Percentiles rank a stretch among this genome's conserved stretches.
Conservation (phyloP, 805 yeast genomes). For the Cyberlindnera xylosilytica region DNA sequence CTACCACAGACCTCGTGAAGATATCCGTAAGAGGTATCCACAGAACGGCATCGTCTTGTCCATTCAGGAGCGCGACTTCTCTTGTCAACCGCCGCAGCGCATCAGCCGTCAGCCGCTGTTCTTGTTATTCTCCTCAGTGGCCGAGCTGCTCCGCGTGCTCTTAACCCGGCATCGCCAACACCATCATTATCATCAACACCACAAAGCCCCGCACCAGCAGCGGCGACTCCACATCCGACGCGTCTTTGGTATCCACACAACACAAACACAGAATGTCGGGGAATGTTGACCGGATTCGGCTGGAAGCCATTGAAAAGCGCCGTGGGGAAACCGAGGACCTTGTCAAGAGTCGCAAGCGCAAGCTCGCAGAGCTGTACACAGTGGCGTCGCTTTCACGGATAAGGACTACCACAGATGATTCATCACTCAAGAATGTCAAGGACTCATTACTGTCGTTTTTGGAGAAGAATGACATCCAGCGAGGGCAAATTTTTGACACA, state of each 20-base stretch:
- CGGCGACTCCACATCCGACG: not conserved
- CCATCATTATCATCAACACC: not conserved
- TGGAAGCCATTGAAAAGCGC: constrained; percentile 44
- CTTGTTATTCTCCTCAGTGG: too few species aligned
- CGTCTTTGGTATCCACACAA: not conserved
- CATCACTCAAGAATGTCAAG: constrained; percentile 36
- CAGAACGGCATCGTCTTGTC: too few species aligned
- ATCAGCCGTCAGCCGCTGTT: too few species aligned
- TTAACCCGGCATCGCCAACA: too few species aligned
- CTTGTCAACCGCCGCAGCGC: too few species aligned
- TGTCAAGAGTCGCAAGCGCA: constrained; percentile 51
- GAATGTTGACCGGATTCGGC: constrained; percentile 31
- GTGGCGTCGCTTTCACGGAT: constrained; percentile 50
- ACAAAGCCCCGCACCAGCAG: not conserved
- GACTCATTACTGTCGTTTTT: constrained; percentile 43
- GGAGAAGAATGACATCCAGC: constrained; percentile 49
- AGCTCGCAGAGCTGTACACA: constrained; percentile 59
- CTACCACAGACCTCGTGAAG: not conserved
- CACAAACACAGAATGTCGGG: constrained; percentile 9
- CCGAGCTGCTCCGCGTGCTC: too few species aligned
- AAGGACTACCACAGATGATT: constrained; percentile 36
- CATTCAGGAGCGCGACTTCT: too few species aligned
- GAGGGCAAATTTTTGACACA: constrained; percentile 38
- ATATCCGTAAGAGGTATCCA: not conserved
- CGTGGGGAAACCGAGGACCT: constrained; percentile 35